A percentile compares a stretch with the other conserved stretches of the same genome.
These are phyloP conservation scores for Rickenella mellea DNA, from an alignment of 768 basidiomycete genomes.

Conservation along the genomic window DNA sequence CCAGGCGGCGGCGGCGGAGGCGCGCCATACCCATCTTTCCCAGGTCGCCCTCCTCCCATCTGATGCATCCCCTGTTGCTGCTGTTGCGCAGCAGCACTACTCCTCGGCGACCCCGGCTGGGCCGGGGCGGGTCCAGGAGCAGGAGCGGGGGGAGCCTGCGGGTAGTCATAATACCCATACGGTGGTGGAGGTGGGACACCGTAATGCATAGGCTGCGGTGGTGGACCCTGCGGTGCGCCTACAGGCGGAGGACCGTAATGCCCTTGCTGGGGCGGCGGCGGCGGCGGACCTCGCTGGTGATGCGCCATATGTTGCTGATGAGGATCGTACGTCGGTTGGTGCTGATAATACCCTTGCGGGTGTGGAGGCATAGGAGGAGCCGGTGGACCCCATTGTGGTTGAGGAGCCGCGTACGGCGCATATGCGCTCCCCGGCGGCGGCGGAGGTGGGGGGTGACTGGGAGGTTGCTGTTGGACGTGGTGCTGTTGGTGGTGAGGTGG, in stretches of 20 bases:
- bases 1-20: background rate
- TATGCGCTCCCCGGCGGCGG: background rate
- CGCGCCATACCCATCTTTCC: background rate
- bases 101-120: background rate
- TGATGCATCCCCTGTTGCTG: background rate
- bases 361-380: background rate
- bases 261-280: conserved; percentile 12
- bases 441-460: too few relatives aligned
- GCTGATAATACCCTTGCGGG: conserved; percentile 1
- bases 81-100: background rate
- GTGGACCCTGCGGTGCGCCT: background rate
- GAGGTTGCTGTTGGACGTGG: background rate
- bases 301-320: conserved; percentile 19
- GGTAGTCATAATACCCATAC: conserved; percentile 11
- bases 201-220: background rate
- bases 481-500: background rate
- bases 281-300: conserved; percentile 13
- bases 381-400: conserved; percentile 1
- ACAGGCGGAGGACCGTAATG: conserved; percentile 1
- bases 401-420: background rate
- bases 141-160: conserved; percentile 17
- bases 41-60: background rate
- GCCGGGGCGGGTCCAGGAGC: background rate
- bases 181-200: background rate
- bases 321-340: conserved; percentile 3